Evolutionary conservation across 805 yeast species (phyloP).

Genomic region (Priceomyces haplophilus): DNA sequence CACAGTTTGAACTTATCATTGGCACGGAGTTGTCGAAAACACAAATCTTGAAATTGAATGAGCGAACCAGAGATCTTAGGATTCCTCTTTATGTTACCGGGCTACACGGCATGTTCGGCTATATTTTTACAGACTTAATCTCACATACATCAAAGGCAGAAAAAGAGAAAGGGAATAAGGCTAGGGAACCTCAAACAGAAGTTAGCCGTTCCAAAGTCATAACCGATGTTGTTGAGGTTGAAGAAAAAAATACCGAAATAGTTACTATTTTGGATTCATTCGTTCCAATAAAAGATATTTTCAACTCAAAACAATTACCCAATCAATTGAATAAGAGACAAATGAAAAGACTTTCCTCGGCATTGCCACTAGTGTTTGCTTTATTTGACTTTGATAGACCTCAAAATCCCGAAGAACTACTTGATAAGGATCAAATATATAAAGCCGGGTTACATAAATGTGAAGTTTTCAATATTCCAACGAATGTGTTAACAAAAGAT

Average conservation of each 20-base stretch:
- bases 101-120: slow-evolving; percentile 79
- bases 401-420: slow-evolving; percentile 17
- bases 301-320: slow-evolving; percentile 35
- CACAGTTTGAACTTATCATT: slow-evolving; percentile 64
- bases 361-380: slow-evolving; percentile 59
- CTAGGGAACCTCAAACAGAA: slow-evolving; percentile 42
- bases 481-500: slow-evolving; percentile 41
- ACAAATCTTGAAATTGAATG: slow-evolving; percentile 50
- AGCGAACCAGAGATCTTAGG: slow-evolving; percentile 49
- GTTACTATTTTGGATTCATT: slow-evolving; percentile 38
- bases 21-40: slow-evolving; percentile 59
- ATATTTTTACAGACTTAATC: slow-evolving; percentile 74
- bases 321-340: slow-evolving; percentile 43
- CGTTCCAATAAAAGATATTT: slow-evolving; percentile 32
- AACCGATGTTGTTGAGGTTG: slow-evolving; percentile 25
- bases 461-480: slow-evolving; percentile 37
- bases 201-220: slow-evolving; percentile 46
- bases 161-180: slow-evolving; percentile 46
- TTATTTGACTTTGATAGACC: slow-evolving; percentile 43
- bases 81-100: slow-evolving; percentile 70
- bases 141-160: slow-evolving; percentile 55
- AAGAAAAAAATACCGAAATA: slow-evolving; percentile 41
- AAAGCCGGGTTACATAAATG: slow-evolving; percentile 28
- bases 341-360: slow-evolving; percentile 50
- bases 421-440: slow-evolving; percentile 29